phyloP scores from a whole-genome alignment of 148 eudicot species.

The Amaranthus hypochondriacus region DNA sequence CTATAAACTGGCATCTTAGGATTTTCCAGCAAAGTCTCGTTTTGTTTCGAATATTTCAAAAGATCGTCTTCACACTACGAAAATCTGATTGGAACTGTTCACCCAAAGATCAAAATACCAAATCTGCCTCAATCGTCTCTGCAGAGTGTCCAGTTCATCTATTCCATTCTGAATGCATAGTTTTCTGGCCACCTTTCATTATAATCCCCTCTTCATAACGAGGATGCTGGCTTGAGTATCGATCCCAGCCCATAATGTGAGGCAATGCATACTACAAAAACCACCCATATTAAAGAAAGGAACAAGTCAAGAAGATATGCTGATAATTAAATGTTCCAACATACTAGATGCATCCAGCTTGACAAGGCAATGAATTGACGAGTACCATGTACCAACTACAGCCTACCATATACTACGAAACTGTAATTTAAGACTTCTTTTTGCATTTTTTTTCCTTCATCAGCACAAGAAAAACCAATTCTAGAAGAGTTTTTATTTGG shows the following conservation, averaged over 20 bases:
- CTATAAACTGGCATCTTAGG: conserved; percentile 10
- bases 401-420: too few relatives aligned
- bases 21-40: not conserved
- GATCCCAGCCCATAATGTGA: conserved; percentile 37
- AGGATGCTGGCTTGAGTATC: conserved; percentile 18
- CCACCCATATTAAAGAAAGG: not conserved
- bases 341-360: not conserved
- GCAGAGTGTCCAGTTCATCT: conserved; percentile 8
- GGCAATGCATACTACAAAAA: conserved; percentile 36
- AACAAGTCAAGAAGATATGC: not conserved
- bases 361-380: not conserved
- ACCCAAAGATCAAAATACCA: not conserved
- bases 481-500: too few relatives aligned
- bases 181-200: conserved; percentile 6
- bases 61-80: not conserved
- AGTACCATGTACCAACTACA: not conserved
- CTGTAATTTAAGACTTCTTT: too few relatives aligned
- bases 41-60: not conserved
- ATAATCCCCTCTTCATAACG: not conserved
- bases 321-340: not conserved
- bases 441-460: not conserved
- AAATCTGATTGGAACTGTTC: not conserved
- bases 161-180: conserved; percentile 28
- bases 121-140: not conserved
- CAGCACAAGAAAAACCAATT: not conserved